Evolutionary conservation across 2,329 filamentous ascomycete species (phyloP), one percentile per base, ranked within the genome.

Genomic region (Aspergillus pseudotamarii): DNA sequence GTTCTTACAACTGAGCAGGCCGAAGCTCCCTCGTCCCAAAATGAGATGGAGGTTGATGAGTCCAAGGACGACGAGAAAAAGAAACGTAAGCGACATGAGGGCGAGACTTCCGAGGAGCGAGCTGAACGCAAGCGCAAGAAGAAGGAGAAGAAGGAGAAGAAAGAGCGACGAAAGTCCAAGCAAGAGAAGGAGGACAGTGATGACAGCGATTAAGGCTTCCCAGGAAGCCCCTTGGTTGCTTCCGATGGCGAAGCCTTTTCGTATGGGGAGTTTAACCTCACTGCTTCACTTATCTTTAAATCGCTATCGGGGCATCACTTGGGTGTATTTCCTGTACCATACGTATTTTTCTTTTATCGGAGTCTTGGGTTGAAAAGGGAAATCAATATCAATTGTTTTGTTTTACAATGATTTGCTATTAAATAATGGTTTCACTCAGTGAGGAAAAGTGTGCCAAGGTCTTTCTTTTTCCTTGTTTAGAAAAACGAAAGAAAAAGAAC

Each of bases 121-220:
- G 80, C 78, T 50, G 82, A 83, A 71, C 78, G 81, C 59, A 84
- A 84, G 75, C 73, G 76, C 63, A 81, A 79, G 76, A 84, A 84
- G 77, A 84, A 83, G 75, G 82, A 83, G 69, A 84, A 84, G 75
- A 84, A 85, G 71, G 82, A 84, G 65, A 83, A 82, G 76, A 83
- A 83, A 70, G 85, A 88, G 80, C 89, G 90, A 82, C 93, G 93
- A 85, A 95, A 92, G 84, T 87, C 89, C 72, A 91, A 92, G 82
- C 89, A 93, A 85, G 90, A 92, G 76, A 89, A 92, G 41, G 90
- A 90, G 73, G 89, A 93, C 81, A 90, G 88, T 64, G 77, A 79
- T 64, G 80, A 82, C 69, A 81, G 78, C 73, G 78, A 81, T 64
- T 77, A 76, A 69, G 68, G 58, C 64, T 66, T 62, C 66, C 63